phyloP scores from a whole-genome alignment of 352 stramenopile genomes.

The Pythium phragmitis region DNA sequence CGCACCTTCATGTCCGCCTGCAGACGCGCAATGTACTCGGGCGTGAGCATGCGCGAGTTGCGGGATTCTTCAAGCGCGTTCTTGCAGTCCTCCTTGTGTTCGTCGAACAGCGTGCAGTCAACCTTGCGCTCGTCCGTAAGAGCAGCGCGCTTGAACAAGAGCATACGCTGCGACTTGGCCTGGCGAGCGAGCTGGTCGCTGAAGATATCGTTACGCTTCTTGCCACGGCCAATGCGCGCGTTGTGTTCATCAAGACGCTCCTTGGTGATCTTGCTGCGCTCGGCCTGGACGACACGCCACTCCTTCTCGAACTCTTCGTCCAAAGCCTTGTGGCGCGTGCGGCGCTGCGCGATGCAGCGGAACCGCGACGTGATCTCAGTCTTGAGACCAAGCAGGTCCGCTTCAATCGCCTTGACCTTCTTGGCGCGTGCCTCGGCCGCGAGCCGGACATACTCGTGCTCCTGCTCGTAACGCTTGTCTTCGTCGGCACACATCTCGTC shows the following conservation, averaged over 20 bases:
- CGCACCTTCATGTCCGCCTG: slow-evolving; percentile 87
- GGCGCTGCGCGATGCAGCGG: slow-evolving; percentile 72
- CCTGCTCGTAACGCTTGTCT: slow-evolving; percentile 79
- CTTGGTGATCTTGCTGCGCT: slow-evolving; percentile 64
- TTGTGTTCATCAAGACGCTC: slow-evolving; percentile 66
- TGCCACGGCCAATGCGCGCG: slow-evolving; percentile 66
- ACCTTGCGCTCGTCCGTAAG: slow-evolving; percentile 84
- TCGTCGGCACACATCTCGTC: slow-evolving; percentile 87
- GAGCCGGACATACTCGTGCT: slow-evolving; percentile 81
- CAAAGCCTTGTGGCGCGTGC: slow-evolving; percentile 65
- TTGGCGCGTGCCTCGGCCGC: slow-evolving; percentile 74
- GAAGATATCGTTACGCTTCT: slow-evolving; percentile 86
- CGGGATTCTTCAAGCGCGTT: slow-evolving; percentile 69
- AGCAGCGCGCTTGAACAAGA: slow-evolving; percentile 84
- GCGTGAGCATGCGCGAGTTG: slow-evolving; percentile 72
- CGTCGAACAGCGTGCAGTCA: slow-evolving; percentile 76
- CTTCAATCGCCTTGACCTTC: slow-evolving; percentile 83
- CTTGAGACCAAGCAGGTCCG: slow-evolving; percentile 74
- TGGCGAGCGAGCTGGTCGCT: slow-evolving; percentile 75
- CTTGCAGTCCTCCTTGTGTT: slow-evolving; percentile 85
- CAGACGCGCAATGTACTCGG: slow-evolving; percentile 81
- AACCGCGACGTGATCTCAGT: slow-evolving; percentile 73
- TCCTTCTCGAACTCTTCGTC: slow-evolving; percentile 86
- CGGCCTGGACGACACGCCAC: slow-evolving; percentile 71
- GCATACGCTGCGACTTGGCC: slow-evolving; percentile 81